phyloP scores from a whole-genome alignment of 108 stramenopile genomes.

The Fistulifera pelliculosa region DNA sequence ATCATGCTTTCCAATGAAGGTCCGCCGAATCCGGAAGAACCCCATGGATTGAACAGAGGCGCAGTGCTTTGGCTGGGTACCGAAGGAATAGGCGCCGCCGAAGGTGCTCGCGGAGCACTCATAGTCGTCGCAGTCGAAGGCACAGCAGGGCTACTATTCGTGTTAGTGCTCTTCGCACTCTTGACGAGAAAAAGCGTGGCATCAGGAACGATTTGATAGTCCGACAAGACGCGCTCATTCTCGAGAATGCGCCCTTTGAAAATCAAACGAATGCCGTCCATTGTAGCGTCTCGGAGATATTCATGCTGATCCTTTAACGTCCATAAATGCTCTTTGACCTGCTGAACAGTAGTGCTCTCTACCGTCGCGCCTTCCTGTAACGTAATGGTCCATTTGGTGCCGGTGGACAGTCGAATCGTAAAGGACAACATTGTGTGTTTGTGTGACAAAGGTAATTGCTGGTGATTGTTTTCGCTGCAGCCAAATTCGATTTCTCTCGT shows the following conservation, averaged over 20 bases:
- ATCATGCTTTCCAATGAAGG: constrained; percentile 11
- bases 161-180: constrained; percentile 16
- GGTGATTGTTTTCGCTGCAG: no score
- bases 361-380: no score
- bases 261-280: constrained; percentile 32
- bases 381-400: no score
- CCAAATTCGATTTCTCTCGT: no score
- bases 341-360: no score
- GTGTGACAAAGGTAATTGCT: no score
- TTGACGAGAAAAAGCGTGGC: constrained; percentile 60
- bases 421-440: no score
- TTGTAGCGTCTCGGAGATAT: no score
- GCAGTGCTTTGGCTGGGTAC: constrained; percentile 2
- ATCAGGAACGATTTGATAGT: constrained; percentile 48
- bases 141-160: constrained; percentile 7
- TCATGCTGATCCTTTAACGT: no score
- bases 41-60: constrained; percentile 6
- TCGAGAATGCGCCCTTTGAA: constrained; percentile 93
- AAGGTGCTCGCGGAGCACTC: constrained; percentile 8
- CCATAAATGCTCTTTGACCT: no score
- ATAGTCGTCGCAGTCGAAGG: constrained; percentile 18
- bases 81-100: neutral
- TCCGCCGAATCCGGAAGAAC: neutral
- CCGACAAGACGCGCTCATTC: constrained; percentile 35
- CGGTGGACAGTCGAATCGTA: no score